Conservation (phyloP, 345 rosid genomes). For the Rhizophora mangle region DNA sequence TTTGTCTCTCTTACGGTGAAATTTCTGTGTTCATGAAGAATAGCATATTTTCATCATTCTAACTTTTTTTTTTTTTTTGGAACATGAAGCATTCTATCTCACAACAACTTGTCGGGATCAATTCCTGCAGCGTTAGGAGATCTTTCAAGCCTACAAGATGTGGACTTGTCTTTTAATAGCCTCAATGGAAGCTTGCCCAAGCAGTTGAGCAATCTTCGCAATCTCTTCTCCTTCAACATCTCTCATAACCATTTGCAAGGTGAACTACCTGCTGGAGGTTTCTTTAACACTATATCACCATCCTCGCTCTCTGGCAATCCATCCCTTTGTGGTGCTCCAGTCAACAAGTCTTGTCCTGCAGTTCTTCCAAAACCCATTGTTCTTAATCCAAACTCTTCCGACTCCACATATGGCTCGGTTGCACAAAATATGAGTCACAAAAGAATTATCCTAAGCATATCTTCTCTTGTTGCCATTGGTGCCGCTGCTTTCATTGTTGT, state of each 20-base stretch:
- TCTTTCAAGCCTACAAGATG: conserved; percentile 53
- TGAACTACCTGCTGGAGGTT: conserved; percentile 78
- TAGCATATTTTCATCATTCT: conserved; percentile 5
- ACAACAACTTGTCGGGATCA: conserved; percentile 58
- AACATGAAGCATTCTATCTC: conserved; percentile 57
- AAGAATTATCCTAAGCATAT: conserved; percentile 82
- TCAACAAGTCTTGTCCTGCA: conserved; percentile 76
- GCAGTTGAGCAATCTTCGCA: conserved; percentile 74
- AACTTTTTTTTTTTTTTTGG: conserved; percentile 3
- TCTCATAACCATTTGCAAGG: conserved; percentile 79
- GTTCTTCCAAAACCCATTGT: conserved; percentile 91
- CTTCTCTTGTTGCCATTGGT: conserved; percentile 90
- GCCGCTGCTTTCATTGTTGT: conserved; percentile 93
- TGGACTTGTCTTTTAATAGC: conserved; percentile 65
- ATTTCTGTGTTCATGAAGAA: not conserved
- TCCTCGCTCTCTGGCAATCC: conserved; percentile 70
- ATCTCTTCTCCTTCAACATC: conserved; percentile 68
- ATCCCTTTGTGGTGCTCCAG: conserved; percentile 79
- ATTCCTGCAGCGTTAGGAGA: conserved; percentile 63
- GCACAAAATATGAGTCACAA: conserved; percentile 50
- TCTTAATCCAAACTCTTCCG: conserved; percentile 73
- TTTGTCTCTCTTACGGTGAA: not conserved
- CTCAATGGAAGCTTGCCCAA: conserved; percentile 67
- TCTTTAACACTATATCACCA: conserved; percentile 77
- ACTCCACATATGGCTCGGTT: conserved; percentile 26